Base-by-base conservation (phyloP, 2,329 filamentous ascomycete genomes). In the Ophiostoma montium region DNA sequence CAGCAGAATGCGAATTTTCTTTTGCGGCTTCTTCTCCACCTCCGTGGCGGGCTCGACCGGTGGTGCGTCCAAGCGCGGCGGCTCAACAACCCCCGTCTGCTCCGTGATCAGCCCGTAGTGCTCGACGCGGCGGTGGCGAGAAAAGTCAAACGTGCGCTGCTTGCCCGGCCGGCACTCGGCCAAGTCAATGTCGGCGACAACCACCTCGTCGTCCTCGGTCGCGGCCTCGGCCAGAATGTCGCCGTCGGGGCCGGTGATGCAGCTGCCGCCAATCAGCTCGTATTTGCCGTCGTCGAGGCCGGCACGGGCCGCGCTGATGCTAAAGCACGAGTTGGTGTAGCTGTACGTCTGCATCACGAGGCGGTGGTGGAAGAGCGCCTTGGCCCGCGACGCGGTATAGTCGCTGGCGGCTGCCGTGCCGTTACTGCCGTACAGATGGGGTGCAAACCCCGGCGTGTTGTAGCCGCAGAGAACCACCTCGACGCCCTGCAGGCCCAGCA, bases 281-380 rank as follows among this genome's bases (percentile, higher is more conserved):
- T 53, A 55, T 46, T 67, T 63, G 16, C 69, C 69, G 58, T 75
- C 70, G 55, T 75, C 72, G 9, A 67, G 51, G 2, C 72, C 71
- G 36, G 66, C 69, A 44, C 71, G 67, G 5, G 68, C 71, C 2
- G 67, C 63, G 44, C 63, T 65, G 51, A 75, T 66, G 32, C 65
- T 66, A 56, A 72, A 75, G 51, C 67, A 70, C 16, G 66, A 63
- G 56, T 75, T 72, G 58, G 70, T 71, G 57, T 75, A 75, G 53
- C 65, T 69, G 50, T 72, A 68, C 1, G 65, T 63, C 58, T 73
- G 70, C 65, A 71, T 69, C 13, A 70, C 66, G 13, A 75, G 61
- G 43, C 65, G 62, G 53, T 74, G 71, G 51, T 74, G 71, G 57
- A 72, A 71, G 11, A 72, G 60, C 0, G 70, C 69, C 52, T 69